Conservation (phyloP, 176 grass and related monocot genomes). For the Oryza australiensis region DNA sequence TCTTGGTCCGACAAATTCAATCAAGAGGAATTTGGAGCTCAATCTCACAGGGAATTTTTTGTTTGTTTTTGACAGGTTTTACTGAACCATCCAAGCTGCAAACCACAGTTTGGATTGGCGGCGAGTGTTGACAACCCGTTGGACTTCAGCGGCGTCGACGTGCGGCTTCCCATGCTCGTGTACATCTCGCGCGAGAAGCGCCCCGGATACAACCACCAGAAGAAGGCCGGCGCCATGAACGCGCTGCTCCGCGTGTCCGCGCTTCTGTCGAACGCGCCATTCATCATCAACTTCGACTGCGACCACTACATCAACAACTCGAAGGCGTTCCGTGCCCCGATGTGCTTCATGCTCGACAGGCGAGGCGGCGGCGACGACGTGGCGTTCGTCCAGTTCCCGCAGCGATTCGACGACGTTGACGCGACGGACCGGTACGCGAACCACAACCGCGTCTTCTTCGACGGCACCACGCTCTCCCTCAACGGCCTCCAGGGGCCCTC, state of each 20-base stretch:
- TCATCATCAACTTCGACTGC: constrained; percentile 53
- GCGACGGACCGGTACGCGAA: constrained; percentile 86
- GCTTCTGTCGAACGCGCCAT: constrained; percentile 52
- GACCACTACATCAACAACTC: constrained; percentile 56
- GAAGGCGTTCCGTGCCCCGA: background rate
- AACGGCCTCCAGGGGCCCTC: constrained; percentile 65
- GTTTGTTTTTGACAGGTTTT: constrained; percentile 17
- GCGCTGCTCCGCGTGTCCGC: constrained; percentile 42
- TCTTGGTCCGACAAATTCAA: too few species aligned
- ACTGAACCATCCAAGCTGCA: constrained; percentile 16
- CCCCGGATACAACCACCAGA: constrained; percentile 40
- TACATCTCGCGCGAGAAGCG: constrained; percentile 45
- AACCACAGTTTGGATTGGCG: background rate
- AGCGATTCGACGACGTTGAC: constrained; percentile 83
- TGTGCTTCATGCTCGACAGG: constrained; percentile 52
- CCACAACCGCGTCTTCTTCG: constrained; percentile 96
- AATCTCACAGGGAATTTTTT: background rate
- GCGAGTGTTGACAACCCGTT: constrained; percentile 17
- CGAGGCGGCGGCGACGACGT: constrained; percentile 50
- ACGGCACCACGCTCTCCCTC: constrained; percentile 91
- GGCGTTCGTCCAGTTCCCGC: constrained; percentile 87
- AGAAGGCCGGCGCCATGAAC: constrained; percentile 59
- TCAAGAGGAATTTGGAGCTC: background rate
- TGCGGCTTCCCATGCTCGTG: constrained; percentile 44
- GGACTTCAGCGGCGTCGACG: constrained; percentile 38